Base-by-base conservation (phyloP, 129 eudicot species). In the Lactuca sativa region DNA sequence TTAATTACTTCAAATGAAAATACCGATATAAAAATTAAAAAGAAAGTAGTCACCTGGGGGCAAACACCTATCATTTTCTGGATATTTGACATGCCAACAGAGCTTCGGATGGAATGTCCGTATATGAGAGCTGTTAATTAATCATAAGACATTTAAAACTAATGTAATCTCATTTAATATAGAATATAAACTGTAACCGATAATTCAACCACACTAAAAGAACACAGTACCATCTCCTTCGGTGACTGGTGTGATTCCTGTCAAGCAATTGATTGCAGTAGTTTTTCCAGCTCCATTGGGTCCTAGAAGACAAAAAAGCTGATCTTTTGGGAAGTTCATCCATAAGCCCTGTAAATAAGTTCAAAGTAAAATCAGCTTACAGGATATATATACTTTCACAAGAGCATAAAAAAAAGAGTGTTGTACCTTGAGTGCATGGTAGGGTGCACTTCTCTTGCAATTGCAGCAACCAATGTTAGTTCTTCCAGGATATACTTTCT, bases 221-320 rank as follows among this genome's bases (percentile, higher is more conserved):
- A 62, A 52, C 30, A 30, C 60, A 70, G 65, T 84, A 95, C 99
- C 99, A 84, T 95, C 99, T 90, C 99, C 99, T 70, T 79, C 82
- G n/a, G 89, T 95, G 60, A 85, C 97, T 4, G 97, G 90, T 58
- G 90, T 80, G 54, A 95, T 86, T 71, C 99, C 99, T 54, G 99
- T 95, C 80, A 95, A 82, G 70, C 99, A 95, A 75, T 81, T 90
- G 52, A 95, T 95, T 38, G 90, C 84, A n/a, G 99, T 90, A 53
- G 99, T 95, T 83, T 95, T 95, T 60, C 99, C 99, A 40, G 99
- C 97, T 74, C 99, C 99, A 74, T 95, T 90, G n/a, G 96, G 97
- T 67, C 99, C 99, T 33, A 95, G 83, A 71, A 95, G 96, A 70
- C 99, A 95, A 74, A 95, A 95, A 8, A 95, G 81, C 75, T 95